phyloP scores from a whole-genome alignment of 768 basidiomycete species.

The Sporobolomyces pararoseus region DNA sequence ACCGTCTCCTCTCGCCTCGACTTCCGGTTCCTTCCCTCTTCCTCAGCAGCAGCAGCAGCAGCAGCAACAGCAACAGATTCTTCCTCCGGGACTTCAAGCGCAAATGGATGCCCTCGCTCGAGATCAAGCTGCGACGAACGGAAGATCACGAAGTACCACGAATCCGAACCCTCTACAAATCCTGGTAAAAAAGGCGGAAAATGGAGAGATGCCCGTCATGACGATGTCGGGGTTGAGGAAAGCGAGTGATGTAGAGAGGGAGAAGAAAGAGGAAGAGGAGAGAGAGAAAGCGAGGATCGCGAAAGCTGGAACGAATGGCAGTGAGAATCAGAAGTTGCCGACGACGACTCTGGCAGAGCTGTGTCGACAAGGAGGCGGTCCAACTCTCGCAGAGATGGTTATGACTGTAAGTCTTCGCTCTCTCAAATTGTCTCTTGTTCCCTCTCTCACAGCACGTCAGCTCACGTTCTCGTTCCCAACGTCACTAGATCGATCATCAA shows the following conservation, averaged over 20 bases:
- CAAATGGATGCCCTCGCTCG: constrained; percentile 15
- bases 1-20: neutral
- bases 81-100: constrained; percentile 14
- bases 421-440: too few relatives aligned
- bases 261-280: constrained; percentile 15
- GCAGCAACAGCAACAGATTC: neutral
- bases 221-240: constrained; percentile 18
- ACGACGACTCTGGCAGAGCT: constrained; percentile 2
- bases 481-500: constrained; percentile 13
- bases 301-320: neutral
- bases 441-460: too few relatives aligned
- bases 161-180: constrained; percentile 1
- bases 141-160: neutral
- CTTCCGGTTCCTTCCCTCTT: neutral
- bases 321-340: neutral
- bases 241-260: neutral
- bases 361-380: constrained; percentile 1
- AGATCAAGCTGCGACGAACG: constrained; percentile 4
- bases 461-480: too few relatives aligned
- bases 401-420: neutral
- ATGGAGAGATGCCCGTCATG: constrained; percentile 23
- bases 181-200: constrained; percentile 14
- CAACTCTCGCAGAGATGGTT: constrained; percentile 11
- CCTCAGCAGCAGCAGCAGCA: neutral
- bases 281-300: constrained; percentile 4